A percentile compares a stretch with the other conserved stretches of the same genome.
phyloP scores from a whole-genome alignment of 441 rosid species.

The Jatropha podagrica region DNA sequence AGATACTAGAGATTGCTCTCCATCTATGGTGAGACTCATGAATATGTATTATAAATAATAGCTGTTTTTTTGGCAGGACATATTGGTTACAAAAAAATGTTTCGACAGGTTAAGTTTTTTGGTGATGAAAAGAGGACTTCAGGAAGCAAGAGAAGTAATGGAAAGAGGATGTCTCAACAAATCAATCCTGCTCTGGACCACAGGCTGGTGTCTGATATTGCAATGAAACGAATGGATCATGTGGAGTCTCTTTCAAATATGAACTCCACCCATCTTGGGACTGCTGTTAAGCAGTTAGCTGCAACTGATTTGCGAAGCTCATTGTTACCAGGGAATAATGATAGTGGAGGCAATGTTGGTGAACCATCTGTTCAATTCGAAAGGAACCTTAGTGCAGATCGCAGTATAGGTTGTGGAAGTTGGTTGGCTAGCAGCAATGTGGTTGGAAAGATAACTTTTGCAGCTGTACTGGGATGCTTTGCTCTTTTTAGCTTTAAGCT shows the following conservation, averaged over 20 bases:
- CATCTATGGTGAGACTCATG: constrained; percentile 65
- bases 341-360: constrained; percentile 40
- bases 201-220: constrained; percentile 54
- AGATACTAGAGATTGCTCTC: constrained; percentile 80
- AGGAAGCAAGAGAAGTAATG: constrained; percentile 46
- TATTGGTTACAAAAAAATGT: constrained; percentile 24
- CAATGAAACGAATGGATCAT: constrained; percentile 41
- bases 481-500: constrained; percentile 50
- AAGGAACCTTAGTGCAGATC: constrained; percentile 52
- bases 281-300: constrained; percentile 78
- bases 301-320: constrained; percentile 58
- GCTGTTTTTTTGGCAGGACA: constrained; percentile 7
- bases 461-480: constrained; percentile 57
- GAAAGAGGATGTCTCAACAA: constrained; percentile 23
- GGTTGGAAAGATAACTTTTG: constrained; percentile 45
- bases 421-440: constrained; percentile 46
- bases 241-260: constrained; percentile 40
- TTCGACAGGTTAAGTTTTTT: constrained; percentile 64
- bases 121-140: constrained; percentile 52
- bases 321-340: constrained; percentile 39
- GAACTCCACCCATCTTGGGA: constrained; percentile 55
- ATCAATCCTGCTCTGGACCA: constrained; percentile 37
- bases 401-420: constrained; percentile 47
- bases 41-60: not conserved
- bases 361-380: constrained; percentile 60